Conservation (phyloP, 208 protist species). For the Trypanosomatidae sp. region DNA sequence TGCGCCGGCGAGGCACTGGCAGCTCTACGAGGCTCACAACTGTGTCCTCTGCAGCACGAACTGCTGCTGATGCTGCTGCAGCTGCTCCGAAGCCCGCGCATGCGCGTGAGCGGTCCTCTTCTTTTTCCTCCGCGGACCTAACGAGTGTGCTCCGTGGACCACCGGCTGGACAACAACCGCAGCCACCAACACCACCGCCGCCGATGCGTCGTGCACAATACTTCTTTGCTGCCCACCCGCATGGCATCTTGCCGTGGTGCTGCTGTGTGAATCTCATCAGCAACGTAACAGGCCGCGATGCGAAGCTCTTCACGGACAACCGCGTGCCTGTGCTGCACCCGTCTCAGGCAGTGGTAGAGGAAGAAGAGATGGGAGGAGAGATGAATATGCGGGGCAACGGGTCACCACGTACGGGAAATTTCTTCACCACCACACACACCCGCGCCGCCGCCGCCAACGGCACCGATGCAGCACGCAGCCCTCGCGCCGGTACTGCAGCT, state of each 20-base stretch:
- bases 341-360: background rate
- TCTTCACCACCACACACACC: slow-evolving; percentile 18
- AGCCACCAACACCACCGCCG: background rate
- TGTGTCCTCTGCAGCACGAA: no score
- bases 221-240: slow-evolving; percentile 60
- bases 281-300: slow-evolving; percentile 27
- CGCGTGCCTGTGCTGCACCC: background rate
- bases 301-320: slow-evolving; percentile 39
- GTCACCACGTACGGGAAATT: background rate
- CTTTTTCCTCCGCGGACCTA: no score
- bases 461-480: background rate
- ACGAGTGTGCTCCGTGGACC: no score
- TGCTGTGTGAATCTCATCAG: slow-evolving; percentile 32
- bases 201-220: slow-evolving; percentile 34
- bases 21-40: no score
- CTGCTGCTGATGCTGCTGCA: no score
- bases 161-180: no score
- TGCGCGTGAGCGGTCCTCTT: no score
- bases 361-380: no score
- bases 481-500: background rate
- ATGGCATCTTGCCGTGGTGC: slow-evolving; percentile 55
- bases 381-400: no score
- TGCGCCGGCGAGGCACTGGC: no score
- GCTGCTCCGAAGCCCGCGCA: no score
- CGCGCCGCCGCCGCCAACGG: background rate